A percentile compares a stretch with the other conserved stretches of the same genome.
phyloP scores from a whole-genome alignment of 352 stramenopile species.

The Phytophthora colocasiae region DNA sequence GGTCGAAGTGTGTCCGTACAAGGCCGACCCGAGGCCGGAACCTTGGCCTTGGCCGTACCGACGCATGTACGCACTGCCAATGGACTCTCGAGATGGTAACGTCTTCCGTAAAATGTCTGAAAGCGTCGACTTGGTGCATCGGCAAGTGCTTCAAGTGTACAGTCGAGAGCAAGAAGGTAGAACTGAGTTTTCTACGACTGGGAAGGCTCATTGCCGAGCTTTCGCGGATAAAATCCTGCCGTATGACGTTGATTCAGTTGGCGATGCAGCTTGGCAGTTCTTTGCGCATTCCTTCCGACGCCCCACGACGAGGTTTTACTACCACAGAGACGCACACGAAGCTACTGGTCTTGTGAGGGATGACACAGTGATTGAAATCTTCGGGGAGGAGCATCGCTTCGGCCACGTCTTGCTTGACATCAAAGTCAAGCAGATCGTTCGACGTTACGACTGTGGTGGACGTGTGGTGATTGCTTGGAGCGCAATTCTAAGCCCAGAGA shows the following conservation, averaged over 20 bases:
- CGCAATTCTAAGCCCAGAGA: slow-evolving; percentile 49
- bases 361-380: slow-evolving; percentile 69
- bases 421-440: slow-evolving; percentile 54
- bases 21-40: not conserved
- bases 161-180: not conserved
- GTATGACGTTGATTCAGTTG: slow-evolving; percentile 40
- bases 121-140: slow-evolving; percentile 41
- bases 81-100: slow-evolving; percentile 22
- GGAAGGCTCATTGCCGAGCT: slow-evolving; percentile 25
- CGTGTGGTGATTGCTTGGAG: slow-evolving; percentile 56
- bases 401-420: slow-evolving; percentile 49
- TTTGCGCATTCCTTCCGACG: slow-evolving; percentile 39
- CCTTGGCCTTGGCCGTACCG: slow-evolving; percentile 24
- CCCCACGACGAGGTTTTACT: slow-evolving; percentile 44
- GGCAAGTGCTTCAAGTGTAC: slow-evolving; percentile 43
- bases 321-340: slow-evolving; percentile 24
- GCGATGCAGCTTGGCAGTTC: slow-evolving; percentile 47
- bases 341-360: slow-evolving; percentile 27
- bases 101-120: slow-evolving; percentile 34
- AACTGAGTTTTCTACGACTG: not conserved
- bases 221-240: slow-evolving; percentile 52
- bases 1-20: slow-evolving; percentile 4
- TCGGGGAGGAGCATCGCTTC: slow-evolving; percentile 55
- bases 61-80: slow-evolving; percentile 30
- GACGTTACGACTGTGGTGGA: slow-evolving; percentile 44